Evolutionary conservation across 2,329 filamentous ascomycete genomes (phyloP).

Genomic region (Orbilia oligospora): DNA sequence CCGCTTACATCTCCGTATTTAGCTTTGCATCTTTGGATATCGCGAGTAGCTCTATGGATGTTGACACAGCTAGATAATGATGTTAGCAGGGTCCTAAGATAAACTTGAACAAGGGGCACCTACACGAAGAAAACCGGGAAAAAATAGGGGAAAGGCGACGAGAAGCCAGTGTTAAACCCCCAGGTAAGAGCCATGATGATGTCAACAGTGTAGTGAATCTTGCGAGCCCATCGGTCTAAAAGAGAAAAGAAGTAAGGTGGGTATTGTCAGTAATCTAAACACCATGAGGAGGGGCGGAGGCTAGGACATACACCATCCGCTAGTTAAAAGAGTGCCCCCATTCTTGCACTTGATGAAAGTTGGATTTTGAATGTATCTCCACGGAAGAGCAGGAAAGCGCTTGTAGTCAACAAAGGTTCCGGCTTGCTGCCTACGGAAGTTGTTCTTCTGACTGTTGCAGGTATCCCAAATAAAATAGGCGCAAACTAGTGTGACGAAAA

Average conservation of each 20-base stretch:
- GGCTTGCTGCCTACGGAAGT: constrained; percentile 84
- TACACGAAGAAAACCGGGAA: constrained; percentile 83
- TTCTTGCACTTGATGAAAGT: constrained; percentile 80
- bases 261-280: constrained; percentile 61
- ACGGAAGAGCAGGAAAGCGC: constrained; percentile 91
- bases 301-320: constrained; percentile 80
- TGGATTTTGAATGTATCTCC: constrained; percentile 85
- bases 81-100: constrained; percentile 72
- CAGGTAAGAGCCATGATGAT: constrained; percentile 82
- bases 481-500: constrained; percentile 82
- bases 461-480: constrained; percentile 95
- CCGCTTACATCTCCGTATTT: constrained; percentile 77
- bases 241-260: background rate
- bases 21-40: constrained; percentile 80
- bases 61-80: constrained; percentile 52
- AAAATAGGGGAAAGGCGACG: constrained; percentile 89
- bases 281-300: background rate
- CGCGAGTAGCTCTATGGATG: constrained; percentile 80
- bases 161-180: constrained; percentile 86
- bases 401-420: constrained; percentile 79
- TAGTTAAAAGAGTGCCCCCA: constrained; percentile 82
- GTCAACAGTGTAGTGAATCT: constrained; percentile 86
- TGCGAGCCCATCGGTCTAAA: constrained; percentile 79
- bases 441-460: constrained; percentile 93
- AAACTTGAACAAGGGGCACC: constrained; percentile 63